phyloP scores from a whole-genome alignment of 148 eudicot genomes.

The Chenopodium quinoa region DNA sequence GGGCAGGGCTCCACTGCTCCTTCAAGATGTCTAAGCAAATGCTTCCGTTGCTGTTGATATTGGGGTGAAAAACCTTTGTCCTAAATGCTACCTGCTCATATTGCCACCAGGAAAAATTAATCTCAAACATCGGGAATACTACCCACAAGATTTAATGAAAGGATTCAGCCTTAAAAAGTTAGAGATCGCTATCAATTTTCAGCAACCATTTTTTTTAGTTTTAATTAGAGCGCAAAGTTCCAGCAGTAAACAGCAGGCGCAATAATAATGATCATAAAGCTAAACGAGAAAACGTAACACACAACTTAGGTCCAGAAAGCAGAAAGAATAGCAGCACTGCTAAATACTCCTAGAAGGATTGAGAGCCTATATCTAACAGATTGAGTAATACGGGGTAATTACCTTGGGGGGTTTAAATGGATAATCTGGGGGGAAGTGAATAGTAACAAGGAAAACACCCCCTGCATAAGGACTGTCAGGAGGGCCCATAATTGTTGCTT shows the following conservation, averaged over 20 bases:
- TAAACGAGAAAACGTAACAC: not conserved
- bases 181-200: not conserved
- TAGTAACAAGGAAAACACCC: slow-evolving; percentile 38
- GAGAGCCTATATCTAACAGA: not conserved
- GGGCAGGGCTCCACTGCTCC: slow-evolving; percentile 53
- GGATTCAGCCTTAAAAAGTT: not conserved
- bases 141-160: not conserved
- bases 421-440: slow-evolving; percentile 41
- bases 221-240: not conserved
- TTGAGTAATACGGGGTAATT: not conserved
- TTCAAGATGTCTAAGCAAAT: slow-evolving; percentile 49
- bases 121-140: not conserved
- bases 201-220: not conserved
- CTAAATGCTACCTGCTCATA: slow-evolving; percentile 53
- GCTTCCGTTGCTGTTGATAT: slow-evolving; percentile 47
- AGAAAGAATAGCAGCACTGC: not conserved
- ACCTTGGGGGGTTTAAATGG: slow-evolving; percentile 46
- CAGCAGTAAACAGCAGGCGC: not conserved
- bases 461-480: slow-evolving; percentile 39
- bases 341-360: not conserved
- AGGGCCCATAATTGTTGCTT: slow-evolving; percentile 41
- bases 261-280: not conserved
- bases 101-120: slow-evolving; percentile 6
- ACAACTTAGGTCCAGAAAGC: not conserved
- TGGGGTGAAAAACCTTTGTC: slow-evolving; percentile 49